Evolutionary conservation across 2,329 filamentous ascomycete genomes (phyloP), one percentile per base, ranked within the genome.

Genomic region (Colletotrichum lupini): DNA sequence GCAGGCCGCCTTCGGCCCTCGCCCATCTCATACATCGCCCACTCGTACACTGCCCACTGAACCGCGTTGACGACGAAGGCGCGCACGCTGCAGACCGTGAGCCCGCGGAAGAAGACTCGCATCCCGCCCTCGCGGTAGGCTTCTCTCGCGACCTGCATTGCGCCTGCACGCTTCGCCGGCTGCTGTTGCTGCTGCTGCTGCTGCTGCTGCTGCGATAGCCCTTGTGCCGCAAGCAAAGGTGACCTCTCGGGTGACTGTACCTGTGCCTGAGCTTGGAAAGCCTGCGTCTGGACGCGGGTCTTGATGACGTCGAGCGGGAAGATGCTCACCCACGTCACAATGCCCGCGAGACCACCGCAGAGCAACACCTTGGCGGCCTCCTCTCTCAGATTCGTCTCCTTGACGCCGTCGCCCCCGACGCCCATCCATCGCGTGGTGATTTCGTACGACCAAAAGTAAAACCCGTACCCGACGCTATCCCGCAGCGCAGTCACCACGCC

Each of bases 371-470:
- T 93, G 46, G 89, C 83, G 1, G 92, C 89, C 65, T 83, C 87
- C 24, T 88, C 82, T 14, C 82, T 77, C 57, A 80, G 69, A 8
- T 72, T 78, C 2, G 77, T 72, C 26, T 77, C 76, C 16, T 77
- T 67, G 42, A 53, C 46, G 22, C 37, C 58, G 12, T 72, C 72
- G 9, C 72, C 72, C 7, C 76, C 64, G 4, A 83, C 83, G 22
- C 85, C 84, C 81, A 91, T 86, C 67, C 86, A 84, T 46, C 90
- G 87, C 75, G 92, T 94, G 75, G 88, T 90, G 72, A 95, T 85
- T 82, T 97, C 94, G 79, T 98, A 98, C 1, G 93, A 93, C 93
- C 94, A 97, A 82, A 98, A 98, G 80, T 98, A 98, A 82, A 98
- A 98, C 0, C 95, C 96, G 83, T 98, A 98, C n/a, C 96, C 96